Percentiles rank a stretch among this genome's conserved stretches.
These are phyloP conservation scores for Mycena sp. DNA, from an alignment of 1,284 basidiomycete genomes.

Conservation along the genomic window DNA sequence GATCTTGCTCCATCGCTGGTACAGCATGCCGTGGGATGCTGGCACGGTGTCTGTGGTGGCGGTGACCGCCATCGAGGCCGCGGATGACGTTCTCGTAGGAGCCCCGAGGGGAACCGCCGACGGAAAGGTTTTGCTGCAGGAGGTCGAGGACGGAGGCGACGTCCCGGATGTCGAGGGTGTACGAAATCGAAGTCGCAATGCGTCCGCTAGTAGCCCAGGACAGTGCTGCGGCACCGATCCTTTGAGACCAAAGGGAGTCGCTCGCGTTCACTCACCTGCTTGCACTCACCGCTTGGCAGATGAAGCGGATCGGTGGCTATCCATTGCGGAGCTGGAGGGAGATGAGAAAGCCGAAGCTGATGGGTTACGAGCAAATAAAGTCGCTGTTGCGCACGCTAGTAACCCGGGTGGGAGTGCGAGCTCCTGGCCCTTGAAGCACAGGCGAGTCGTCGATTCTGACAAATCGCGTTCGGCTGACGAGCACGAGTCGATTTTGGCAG, in stretches of 20 bases:
- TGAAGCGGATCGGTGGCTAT: no score
- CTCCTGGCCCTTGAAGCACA: constrained; percentile 14
- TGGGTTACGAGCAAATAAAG: constrained; percentile 17
- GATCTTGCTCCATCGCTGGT: constrained; percentile 3
- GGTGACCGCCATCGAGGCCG: not conserved
- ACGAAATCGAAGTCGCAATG: no score
- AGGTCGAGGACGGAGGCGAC: no score
- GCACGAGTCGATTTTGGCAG: constrained; percentile 2
- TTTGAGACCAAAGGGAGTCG: no score
- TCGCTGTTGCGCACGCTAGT: constrained; percentile 17
- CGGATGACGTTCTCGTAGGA: not conserved
- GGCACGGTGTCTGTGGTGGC: not conserved
- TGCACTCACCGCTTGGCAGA: no score
- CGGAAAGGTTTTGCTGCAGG: constrained; percentile 1
- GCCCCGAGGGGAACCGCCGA: not conserved
- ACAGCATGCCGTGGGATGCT: no score
- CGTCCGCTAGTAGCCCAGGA: no score
- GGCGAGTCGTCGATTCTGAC: constrained; percentile 2
- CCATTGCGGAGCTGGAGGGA: no score
- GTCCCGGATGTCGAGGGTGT: no score
- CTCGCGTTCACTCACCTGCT: no score
- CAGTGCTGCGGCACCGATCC: no score
- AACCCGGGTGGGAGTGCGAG: constrained; percentile 13
- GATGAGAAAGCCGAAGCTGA: not conserved
- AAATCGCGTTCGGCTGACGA: not conserved